These are phyloP conservation scores for Ophiosphaerella korrae DNA, from an alignment of 2,329 filamentous ascomycete genomes.

Conservation along the genomic window DNA sequence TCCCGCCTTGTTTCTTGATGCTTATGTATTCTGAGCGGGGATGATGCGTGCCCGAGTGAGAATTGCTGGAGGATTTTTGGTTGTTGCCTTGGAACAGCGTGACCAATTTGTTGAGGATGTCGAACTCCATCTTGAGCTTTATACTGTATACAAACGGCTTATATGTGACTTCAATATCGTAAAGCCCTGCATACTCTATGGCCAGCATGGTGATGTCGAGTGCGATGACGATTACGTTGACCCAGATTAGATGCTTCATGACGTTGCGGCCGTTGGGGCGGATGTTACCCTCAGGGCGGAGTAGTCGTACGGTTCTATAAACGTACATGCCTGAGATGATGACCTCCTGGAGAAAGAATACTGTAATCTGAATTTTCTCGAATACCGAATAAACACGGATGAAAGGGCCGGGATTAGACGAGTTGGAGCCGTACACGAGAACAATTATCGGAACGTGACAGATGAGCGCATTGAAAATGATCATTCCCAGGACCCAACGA, in stretches of 20 bases:
- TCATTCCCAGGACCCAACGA: slow-evolving; percentile 58
- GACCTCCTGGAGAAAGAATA: slow-evolving; percentile 48
- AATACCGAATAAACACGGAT: slow-evolving; percentile 27
- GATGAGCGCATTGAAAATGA: slow-evolving; percentile 47
- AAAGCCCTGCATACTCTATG: slow-evolving; percentile 44
- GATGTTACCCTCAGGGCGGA: slow-evolving; percentile 19
- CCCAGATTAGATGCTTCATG: slow-evolving; percentile 42
- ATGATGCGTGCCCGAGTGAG: neutral
- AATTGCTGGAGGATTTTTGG: no score
- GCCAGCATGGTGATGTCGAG: slow-evolving; percentile 48
- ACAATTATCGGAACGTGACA: slow-evolving; percentile 58
- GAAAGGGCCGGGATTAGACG: slow-evolving; percentile 8
- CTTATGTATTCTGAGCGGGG: neutral
- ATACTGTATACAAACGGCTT: slow-evolving; percentile 50
- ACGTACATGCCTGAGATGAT: slow-evolving; percentile 53
- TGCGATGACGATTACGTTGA: slow-evolving; percentile 47
- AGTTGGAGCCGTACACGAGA: slow-evolving; percentile 57
- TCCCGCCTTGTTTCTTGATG: neutral
- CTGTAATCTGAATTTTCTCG: slow-evolving; percentile 48
- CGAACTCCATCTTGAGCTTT: slow-evolving; percentile 59
- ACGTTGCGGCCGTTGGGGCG: slow-evolving; percentile 16
- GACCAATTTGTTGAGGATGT: slow-evolving; percentile 53
- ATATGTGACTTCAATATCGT: slow-evolving; percentile 35
- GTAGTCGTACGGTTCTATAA: slow-evolving; percentile 55
- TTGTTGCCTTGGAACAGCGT: slow-evolving; percentile 4